phyloP scores from a whole-genome alignment of 192 early-diverging fungal species.

The Ramicandelaber brevisporus region DNA sequence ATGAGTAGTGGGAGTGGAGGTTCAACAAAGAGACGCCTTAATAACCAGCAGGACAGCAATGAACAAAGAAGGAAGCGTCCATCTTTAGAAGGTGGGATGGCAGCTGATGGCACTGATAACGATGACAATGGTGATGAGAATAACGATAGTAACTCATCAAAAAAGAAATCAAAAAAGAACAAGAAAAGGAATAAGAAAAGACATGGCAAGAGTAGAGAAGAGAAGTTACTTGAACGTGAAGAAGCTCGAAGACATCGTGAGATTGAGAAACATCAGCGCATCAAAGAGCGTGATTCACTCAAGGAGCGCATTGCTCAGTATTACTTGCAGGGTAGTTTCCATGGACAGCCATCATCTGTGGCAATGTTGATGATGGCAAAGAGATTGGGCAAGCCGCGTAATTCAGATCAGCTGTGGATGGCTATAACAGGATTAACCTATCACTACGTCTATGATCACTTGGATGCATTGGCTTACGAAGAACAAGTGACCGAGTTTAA shows the following conservation, averaged over 20 bases:
- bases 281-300: constrained; percentile 11
- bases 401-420: constrained; percentile 56
- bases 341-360: constrained; percentile 45
- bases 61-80: constrained; percentile 1
- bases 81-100: neutral
- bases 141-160: constrained; percentile 2
- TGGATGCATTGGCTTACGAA: constrained; percentile 38
- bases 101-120: constrained; percentile 1
- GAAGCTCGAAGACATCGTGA: constrained; percentile 21
- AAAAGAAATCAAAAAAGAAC: neutral
- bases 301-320: constrained; percentile 37
- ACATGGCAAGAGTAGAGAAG: constrained; percentile 1
- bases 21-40: constrained; percentile 1
- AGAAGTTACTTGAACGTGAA: constrained; percentile 4
- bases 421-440: constrained; percentile 60
- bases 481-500: constrained; percentile 29
- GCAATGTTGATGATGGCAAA: constrained; percentile 43
- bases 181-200: neutral
- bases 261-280: constrained; percentile 7
- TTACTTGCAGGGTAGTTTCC: constrained; percentile 53
- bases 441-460: constrained; percentile 48
- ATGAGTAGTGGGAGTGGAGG: constrained; percentile 2
- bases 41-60: neutral
- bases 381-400: constrained; percentile 37
- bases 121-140: constrained; percentile 8